Evolutionary conservation across 306 rosid species (phyloP).

Genomic region (Pyrus bretschneideri): DNA sequence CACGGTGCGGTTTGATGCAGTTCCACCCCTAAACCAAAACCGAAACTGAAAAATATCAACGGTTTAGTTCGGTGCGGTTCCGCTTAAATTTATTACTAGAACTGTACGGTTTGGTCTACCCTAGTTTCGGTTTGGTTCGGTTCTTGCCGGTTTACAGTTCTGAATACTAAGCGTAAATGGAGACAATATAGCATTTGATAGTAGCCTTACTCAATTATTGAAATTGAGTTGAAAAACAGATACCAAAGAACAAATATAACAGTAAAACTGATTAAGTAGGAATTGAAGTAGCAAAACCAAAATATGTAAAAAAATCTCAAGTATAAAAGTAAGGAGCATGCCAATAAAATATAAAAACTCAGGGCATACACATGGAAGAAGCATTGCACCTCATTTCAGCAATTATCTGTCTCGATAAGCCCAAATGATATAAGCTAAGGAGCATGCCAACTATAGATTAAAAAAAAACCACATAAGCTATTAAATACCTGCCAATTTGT

Average conservation of each 20-base stretch:
- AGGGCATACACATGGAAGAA: background rate
- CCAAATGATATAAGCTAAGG: background rate
- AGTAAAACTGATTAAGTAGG: background rate
- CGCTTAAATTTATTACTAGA: no score
- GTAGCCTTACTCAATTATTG: background rate
- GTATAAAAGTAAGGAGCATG: background rate
- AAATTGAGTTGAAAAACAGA: background rate
- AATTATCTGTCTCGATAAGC: background rate
- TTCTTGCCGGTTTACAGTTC: no score
- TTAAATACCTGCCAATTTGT: conserved; percentile 68
- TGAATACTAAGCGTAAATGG: background rate
- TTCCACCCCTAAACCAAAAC: no score
- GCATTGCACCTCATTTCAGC: background rate
- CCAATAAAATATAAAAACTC: background rate
- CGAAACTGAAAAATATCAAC: no score
- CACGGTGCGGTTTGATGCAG: no score
- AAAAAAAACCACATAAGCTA: background rate
- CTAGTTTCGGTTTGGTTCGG: no score
- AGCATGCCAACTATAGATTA: background rate
- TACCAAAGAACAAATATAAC: background rate
- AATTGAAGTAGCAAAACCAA: background rate
- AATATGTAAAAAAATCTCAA: background rate
- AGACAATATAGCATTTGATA: background rate
- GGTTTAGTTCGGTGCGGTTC: no score
- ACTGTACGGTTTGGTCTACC: no score